These are phyloP conservation scores for Conticribra weissflogii DNA, from an alignment of 108 stramenopile genomes.

Conservation along the genomic window DNA sequence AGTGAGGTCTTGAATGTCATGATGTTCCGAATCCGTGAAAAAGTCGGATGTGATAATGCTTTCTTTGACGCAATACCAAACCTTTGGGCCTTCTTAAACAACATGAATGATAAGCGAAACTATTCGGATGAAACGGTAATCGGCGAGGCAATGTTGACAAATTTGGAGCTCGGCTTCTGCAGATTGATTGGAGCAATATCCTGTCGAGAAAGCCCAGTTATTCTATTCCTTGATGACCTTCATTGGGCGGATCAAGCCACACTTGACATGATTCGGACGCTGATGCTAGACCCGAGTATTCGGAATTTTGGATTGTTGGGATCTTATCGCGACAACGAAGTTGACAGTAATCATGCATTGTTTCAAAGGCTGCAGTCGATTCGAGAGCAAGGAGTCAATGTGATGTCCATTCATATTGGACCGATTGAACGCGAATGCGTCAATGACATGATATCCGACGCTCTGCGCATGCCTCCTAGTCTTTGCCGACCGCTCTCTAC, in stretches of 20 bases:
- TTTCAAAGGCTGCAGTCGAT: constrained; percentile 7
- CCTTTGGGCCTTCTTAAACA: constrained; percentile 3
- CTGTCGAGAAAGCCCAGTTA: constrained; percentile 9
- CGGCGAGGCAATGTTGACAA: neutral
- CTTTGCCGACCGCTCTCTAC: constrained; percentile 7
- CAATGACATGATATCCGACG: constrained; percentile 25
- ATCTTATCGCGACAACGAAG: constrained; percentile 28
- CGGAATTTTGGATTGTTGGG: constrained; percentile 14
- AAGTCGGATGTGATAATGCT: no score
- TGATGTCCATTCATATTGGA: constrained; percentile 7
- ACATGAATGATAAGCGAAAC: neutral
- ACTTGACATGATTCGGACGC: constrained; percentile 22
- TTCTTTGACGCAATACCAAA: no score
- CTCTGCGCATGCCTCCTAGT: constrained; percentile 21
- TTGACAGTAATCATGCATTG: neutral
- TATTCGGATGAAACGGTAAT: neutral
- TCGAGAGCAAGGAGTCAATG: neutral
- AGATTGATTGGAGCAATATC: constrained; percentile 25
- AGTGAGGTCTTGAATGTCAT: no score
- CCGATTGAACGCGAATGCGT: constrained; percentile 12
- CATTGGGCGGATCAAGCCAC: constrained; percentile 30
- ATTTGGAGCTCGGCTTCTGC: constrained; percentile 3
- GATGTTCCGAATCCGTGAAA: no score
- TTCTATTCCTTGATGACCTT: constrained; percentile 24
- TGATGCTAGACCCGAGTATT: constrained; percentile 13